Evolutionary conservation across 208 protist genomes (phyloP), one percentile per base, ranked within the genome.

Genomic region (Crithidia mellificae): DNA sequence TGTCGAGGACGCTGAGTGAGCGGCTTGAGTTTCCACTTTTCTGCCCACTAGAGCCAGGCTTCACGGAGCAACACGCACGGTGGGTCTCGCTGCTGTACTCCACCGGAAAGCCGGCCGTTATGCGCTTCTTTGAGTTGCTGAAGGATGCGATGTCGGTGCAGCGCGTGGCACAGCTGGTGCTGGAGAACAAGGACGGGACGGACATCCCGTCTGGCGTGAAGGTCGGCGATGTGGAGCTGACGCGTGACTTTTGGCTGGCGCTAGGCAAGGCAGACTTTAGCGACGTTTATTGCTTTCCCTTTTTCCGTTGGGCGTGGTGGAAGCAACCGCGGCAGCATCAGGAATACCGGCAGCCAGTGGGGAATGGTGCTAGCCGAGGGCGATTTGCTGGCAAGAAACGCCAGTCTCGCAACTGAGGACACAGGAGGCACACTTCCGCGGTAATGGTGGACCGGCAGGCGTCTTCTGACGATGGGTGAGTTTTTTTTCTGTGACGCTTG

Each of bases 51-150:
- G 76, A 77, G 9, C 51, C 70, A 0, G 83, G 76, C 30, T 93
- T 89, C 64, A 89, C 82, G 0, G 88, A 96, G 65, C 74, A 78
- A 15, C 54, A 84, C 53, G 86, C 84, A 9, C 81, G 91, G 2
- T 93, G 83, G 84, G 57, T 88, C 24, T 81, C 78, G 15, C 63
- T 93, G 22, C 47, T 94, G 17, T 87, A 90, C 75, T 90, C 85
- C 15, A 67, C 74, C 7, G 67, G 78, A 3, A 75, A 77, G 44
- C 36, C 62, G 19, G 68, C 70, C n/a, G 53, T 39, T 17, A 19
- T 84, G 8, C 39, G 61, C 30, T 77, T 79, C 39, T 90, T 84
- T 57, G 71, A 85, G 41, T 34, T 43, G 30, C 55, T 82, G 44
- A 84, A 81, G 62, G 41, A 83, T 2, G 30, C 54, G 24, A 82